Percentiles rank a stretch among this genome's conserved stretches.
These are phyloP conservation scores for Beauveria scarabaeidicola DNA, from an alignment of 2,329 filamentous ascomycete genomes.

Conservation along the genomic window DNA sequence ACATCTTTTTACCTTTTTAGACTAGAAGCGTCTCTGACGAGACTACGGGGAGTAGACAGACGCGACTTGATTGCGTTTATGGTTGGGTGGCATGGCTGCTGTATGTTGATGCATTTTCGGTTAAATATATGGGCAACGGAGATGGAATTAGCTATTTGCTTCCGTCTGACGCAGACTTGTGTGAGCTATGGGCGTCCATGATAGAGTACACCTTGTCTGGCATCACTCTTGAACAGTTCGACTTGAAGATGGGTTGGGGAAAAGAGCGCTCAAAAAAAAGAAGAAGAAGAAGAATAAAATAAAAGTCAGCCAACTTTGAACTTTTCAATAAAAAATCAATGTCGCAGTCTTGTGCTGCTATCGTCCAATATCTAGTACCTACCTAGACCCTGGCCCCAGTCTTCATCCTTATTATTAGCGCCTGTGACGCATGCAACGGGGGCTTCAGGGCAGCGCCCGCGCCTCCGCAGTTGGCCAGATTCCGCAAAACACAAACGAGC, in stretches of 20 bases:
- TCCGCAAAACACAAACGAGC: background rate
- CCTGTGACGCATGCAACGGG: constrained; percentile 4
- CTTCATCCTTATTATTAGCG: background rate
- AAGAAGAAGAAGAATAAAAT: background rate
- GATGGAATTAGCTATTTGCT: background rate
- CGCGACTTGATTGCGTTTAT: background rate
- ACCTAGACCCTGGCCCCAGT: background rate
- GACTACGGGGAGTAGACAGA: background rate
- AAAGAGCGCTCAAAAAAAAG: background rate
- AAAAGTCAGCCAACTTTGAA: too few species aligned
- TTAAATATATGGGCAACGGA: background rate
- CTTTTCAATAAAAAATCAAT: background rate
- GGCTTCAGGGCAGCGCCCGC: background rate
- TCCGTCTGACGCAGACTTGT: background rate
- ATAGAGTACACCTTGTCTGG: too few species aligned
- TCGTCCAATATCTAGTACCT: background rate
- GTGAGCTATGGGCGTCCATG: background rate
- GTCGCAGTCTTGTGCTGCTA: background rate
- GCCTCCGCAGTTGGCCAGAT: background rate
- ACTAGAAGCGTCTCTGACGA: constrained; percentile 36
- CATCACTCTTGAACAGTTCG: too few species aligned
- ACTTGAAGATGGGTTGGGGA: too few species aligned
- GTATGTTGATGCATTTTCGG: background rate
- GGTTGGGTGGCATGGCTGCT: background rate
- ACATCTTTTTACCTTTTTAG: constrained; percentile 91